phyloP scores from a whole-genome alignment of 495 filamentous ascomycete genomes.

The Bryoglossum gracile region DNA sequence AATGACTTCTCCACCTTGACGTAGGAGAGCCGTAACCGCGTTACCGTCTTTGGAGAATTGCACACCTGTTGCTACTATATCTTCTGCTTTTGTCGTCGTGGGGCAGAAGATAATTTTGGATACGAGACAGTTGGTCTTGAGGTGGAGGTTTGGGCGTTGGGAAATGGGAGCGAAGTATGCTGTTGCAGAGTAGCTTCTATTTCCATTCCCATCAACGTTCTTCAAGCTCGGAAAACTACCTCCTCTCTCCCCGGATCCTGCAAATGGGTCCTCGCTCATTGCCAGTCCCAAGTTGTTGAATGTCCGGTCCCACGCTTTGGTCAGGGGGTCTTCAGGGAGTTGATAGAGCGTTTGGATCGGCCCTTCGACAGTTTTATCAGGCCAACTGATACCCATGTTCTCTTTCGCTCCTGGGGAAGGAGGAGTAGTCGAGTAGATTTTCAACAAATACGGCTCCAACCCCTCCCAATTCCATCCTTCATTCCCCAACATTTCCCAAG shows the following conservation, averaged over 20 bases:
- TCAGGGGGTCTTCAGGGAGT: not conserved
- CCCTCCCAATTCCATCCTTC: conserved; percentile 44
- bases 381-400: not conserved
- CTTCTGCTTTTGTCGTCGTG: conserved; percentile 19
- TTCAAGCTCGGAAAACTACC: conserved; percentile 36
- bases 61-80: conserved; percentile 12
- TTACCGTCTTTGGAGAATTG: not conserved
- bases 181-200: conserved; percentile 30
- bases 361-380: not conserved
- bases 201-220: conserved; percentile 37
- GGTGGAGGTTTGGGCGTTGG: not conserved
- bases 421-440: conserved; percentile 15
- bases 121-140: conserved; percentile 1
- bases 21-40: conserved; percentile 3
- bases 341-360: not conserved
- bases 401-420: not conserved
- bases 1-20: conserved; percentile 9
- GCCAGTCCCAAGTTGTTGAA: conserved; percentile 29
- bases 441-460: conserved; percentile 41
- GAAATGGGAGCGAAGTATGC: not conserved
- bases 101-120: conserved; percentile 34
- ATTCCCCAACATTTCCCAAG: conserved; percentile 38
- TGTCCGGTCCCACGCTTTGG: not conserved
- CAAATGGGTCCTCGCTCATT: conserved; percentile 43
- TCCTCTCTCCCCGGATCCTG: conserved; percentile 35